Evolutionary conservation across 805 yeast genomes (phyloP).

Genomic region (Barnettozyma californica): DNA sequence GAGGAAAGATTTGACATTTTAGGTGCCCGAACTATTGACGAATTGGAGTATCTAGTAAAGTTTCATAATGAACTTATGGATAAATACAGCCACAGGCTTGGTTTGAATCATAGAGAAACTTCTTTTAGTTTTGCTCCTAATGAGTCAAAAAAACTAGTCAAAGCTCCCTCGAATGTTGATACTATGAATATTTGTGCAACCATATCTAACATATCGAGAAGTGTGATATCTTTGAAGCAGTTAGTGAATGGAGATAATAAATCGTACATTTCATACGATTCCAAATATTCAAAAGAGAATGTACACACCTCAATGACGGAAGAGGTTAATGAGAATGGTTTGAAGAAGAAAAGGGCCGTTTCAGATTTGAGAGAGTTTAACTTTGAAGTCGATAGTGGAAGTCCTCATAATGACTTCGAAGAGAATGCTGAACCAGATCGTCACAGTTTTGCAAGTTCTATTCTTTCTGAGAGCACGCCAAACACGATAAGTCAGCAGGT

Average conservation of each 20-base stretch:
- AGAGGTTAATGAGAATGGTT: constrained; percentile 16
- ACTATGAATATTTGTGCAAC: constrained; percentile 26
- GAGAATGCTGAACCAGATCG: not conserved
- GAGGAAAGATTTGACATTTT: constrained; percentile 50
- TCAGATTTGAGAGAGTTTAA: constrained; percentile 44
- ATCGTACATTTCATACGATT: constrained; percentile 58
- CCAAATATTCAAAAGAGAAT: constrained; percentile 37
- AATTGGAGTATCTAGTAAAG: constrained; percentile 50
- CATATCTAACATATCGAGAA: constrained; percentile 22
- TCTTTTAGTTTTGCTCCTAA: constrained; percentile 20
- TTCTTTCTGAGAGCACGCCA: constrained; percentile 17
- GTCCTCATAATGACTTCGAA: constrained; percentile 2
- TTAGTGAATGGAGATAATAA: constrained; percentile 13
- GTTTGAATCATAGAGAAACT: constrained; percentile 5
- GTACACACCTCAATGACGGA: not conserved
- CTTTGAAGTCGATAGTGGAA: constrained; percentile 21
- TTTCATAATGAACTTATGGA: constrained; percentile 36
- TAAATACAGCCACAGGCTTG: constrained; percentile 18
- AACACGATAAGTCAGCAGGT: constrained; percentile 2
- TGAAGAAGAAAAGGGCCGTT: constrained; percentile 45
- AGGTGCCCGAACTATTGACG: constrained; percentile 68
- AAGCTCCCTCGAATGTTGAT: constrained; percentile 20
- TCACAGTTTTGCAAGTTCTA: constrained; percentile 12
- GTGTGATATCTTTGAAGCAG: constrained; percentile 20
- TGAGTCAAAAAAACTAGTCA: constrained; percentile 3